These are phyloP conservation scores for Triticum aestivum DNA, from an alignment of 176 grass and related monocot species.

Conservation along the genomic window IWGSC_CS_RefSeq_v2.1 NC_057808.1:380127165-380127664, in stretches of 20 bases:
- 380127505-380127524: constrained; percentile 31
- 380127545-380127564: constrained; percentile 24
- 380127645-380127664: neutral
- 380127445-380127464: neutral
- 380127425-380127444: neutral
- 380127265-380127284: too few species aligned
- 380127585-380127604: neutral
- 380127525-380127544: constrained; percentile 36
- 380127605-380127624: neutral
- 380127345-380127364: neutral
- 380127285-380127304: too few species aligned
- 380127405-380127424: neutral
- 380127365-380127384: neutral
- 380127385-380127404: neutral
- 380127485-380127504: neutral
- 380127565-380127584: neutral
- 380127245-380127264: too few species aligned
- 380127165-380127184: too few species aligned
- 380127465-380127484: neutral
- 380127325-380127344: neutral
- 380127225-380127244: too few species aligned
- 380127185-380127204: too few species aligned
- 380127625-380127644: neutral
- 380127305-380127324: too few species aligned
- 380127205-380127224: too few species aligned